These are phyloP conservation scores for Cenchrus americanus DNA, from an alignment of 176 grass and related monocot species.

Conservation along the genomic window DNA sequence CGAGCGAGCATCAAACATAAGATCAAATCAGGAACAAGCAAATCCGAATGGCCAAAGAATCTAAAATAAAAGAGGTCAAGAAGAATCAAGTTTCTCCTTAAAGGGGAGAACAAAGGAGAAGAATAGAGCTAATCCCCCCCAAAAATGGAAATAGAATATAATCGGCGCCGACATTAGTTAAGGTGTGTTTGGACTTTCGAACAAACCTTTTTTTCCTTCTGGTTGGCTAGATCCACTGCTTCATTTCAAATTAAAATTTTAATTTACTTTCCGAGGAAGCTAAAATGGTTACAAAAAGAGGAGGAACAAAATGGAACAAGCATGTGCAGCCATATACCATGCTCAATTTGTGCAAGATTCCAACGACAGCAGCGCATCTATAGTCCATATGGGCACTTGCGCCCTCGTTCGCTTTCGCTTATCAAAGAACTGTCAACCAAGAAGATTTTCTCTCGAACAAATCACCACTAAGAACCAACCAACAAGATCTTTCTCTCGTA, in stretches of 20 bases:
- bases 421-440: no score
- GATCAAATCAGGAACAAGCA: slow-evolving; percentile 25
- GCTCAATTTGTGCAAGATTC: neutral
- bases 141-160: neutral
- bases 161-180: neutral
- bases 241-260: neutral
- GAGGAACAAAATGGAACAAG: neutral
- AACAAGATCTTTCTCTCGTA: no score
- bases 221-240: neutral
- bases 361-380: neutral
- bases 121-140: neutral
- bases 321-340: neutral
- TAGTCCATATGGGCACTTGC: neutral
- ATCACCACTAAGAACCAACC: no score
- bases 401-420: no score
- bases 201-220: neutral
- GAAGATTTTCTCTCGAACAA: no score
- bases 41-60: neutral
- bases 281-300: neutral
- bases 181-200: neutral
- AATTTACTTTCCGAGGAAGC: neutral
- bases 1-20: neutral
- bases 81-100: neutral
- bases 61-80: neutral
- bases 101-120: neutral